These are phyloP conservation scores for Mycena maculata DNA, from an alignment of 768 basidiomycete species.

Conservation along the genomic window DNA sequence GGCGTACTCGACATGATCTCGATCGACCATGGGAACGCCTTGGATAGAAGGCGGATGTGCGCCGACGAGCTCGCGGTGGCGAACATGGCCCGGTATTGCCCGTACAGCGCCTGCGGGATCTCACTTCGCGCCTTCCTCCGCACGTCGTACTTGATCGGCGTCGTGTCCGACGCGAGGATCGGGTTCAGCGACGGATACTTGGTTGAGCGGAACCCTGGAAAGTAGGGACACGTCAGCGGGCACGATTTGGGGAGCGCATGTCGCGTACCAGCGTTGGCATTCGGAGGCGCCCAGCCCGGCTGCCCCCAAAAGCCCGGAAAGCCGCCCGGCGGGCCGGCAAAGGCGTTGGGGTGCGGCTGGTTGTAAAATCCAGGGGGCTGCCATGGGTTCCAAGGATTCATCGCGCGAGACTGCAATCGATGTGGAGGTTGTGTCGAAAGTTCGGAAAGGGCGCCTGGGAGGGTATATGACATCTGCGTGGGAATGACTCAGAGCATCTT, in stretches of 20 bases:
- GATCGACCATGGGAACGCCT: constrained; percentile 74
- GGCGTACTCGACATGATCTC: constrained; percentile 57
- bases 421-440: constrained; percentile 18
- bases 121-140: constrained; percentile 54
- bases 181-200: constrained; percentile 67
- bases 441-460: constrained; percentile 10
- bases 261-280: constrained; percentile 14
- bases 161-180: constrained; percentile 63
- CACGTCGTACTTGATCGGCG: constrained; percentile 62
- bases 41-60: constrained; percentile 66
- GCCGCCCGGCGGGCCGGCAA: not conserved
- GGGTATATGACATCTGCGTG: constrained; percentile 16
- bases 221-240: not conserved
- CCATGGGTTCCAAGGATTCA: constrained; percentile 27
- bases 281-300: constrained; percentile 29
- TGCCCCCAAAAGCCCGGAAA: constrained; percentile 26
- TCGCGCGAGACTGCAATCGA: constrained; percentile 5
- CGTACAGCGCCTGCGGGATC: constrained; percentile 57
- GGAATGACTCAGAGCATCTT: constrained; percentile 28
- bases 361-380: constrained; percentile 19
- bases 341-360: constrained; percentile 18
- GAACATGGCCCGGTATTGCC: constrained; percentile 48
- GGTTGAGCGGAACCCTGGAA: constrained; percentile 39
- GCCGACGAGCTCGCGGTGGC: constrained; percentile 52
- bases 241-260: not conserved